These are phyloP conservation scores for Candida verbasci DNA, from an alignment of 805 yeast genomes.

Conservation along the genomic window DNA sequence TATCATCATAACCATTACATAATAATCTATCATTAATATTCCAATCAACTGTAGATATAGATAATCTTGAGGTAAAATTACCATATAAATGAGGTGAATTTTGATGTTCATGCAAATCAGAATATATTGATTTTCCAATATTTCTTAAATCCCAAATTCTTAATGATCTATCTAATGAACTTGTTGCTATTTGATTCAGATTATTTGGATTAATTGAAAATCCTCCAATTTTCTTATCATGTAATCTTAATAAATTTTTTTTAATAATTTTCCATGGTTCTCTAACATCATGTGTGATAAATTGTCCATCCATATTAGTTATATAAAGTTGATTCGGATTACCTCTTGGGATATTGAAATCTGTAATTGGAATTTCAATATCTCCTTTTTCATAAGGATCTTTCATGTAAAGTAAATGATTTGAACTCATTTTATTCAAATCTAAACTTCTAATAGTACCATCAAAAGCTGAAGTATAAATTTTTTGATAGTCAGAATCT, in stretches of 20 bases:
- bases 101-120: slow-evolving; percentile 44
- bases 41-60: slow-evolving; percentile 86
- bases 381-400: slow-evolving; percentile 49
- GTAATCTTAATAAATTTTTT: slow-evolving; percentile 50
- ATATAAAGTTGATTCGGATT: slow-evolving; percentile 57
- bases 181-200: slow-evolving; percentile 70
- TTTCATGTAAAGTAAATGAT: slow-evolving; percentile 42
- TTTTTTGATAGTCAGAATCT: slow-evolving; percentile 44
- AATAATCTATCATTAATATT: slow-evolving; percentile 64
- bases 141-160: slow-evolving; percentile 84
- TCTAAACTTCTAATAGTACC: slow-evolving; percentile 79
- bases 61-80: slow-evolving; percentile 65
- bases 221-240: slow-evolving; percentile 91
- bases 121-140: slow-evolving; percentile 34
- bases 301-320: slow-evolving; percentile 77
- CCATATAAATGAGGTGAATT: slow-evolving; percentile 52
- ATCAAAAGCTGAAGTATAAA: slow-evolving; percentile 78
- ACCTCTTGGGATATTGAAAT: slow-evolving; percentile 43
- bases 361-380: slow-evolving; percentile 61
- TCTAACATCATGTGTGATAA: slow-evolving; percentile 71
- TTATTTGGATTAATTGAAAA: slow-evolving; percentile 72
- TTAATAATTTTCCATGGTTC: slow-evolving; percentile 26
- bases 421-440: slow-evolving; percentile 52
- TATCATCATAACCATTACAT: slow-evolving; percentile 91
- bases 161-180: slow-evolving; percentile 81